A percentile compares a stretch with the other conserved stretches of the same genome.
phyloP scores from a whole-genome alignment of 106 monocot genomes.

The Xerophyta viscosa region DNA sequence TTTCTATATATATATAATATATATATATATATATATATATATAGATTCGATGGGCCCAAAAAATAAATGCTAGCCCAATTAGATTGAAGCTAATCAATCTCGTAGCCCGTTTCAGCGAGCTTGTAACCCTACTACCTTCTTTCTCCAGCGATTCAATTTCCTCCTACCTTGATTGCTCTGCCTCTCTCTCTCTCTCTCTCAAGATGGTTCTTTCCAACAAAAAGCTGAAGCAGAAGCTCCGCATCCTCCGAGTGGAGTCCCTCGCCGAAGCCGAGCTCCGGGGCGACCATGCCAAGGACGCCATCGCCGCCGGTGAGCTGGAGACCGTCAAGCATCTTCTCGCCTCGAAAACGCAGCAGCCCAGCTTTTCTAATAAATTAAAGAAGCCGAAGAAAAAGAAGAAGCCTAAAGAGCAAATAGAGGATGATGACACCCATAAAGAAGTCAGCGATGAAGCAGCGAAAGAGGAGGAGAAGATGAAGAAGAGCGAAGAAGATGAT shows the following conservation, averaged over 20 bases:
- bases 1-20: no score
- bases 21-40: no score
- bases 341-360: slow-evolving; percentile 14
- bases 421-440: neutral
- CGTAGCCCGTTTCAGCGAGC: no score
- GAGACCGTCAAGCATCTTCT: slow-evolving; percentile 39
- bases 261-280: slow-evolving; percentile 16
- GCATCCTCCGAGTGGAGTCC: slow-evolving; percentile 32
- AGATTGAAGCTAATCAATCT: no score
- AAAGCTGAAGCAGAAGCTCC: slow-evolving; percentile 78
- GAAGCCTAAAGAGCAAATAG: slow-evolving; percentile 3
- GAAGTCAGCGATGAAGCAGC: neutral
- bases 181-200: no score
- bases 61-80: no score
- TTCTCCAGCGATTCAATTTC: no score
- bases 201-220: slow-evolving; percentile 86
- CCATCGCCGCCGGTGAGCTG: slow-evolving; percentile 10
- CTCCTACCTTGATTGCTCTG: no score
- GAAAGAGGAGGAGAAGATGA: slow-evolving; percentile 6
- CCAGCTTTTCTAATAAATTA: slow-evolving; percentile 16
- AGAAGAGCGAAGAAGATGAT: slow-evolving; percentile 12
- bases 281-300: neutral
- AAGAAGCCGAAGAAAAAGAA: slow-evolving; percentile 22
- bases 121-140: no score
- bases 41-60: no score